Base-by-base conservation (phyloP, 257 asterid species). In the Linaria vulgaris region DNA sequence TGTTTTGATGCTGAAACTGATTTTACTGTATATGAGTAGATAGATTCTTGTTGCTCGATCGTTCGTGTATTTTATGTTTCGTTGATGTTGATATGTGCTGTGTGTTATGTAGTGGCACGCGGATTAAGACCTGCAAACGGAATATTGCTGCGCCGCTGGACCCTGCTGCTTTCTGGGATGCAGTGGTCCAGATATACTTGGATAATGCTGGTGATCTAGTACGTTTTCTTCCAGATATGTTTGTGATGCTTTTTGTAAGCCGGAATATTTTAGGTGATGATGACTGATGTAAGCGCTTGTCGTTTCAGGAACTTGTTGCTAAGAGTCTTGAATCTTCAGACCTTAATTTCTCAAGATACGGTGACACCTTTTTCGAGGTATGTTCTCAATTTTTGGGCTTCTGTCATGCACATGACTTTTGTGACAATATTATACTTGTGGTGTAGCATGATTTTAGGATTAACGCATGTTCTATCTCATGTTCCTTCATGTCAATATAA, bases 61-160 rank as follows among this genome's bases (percentile, higher is more conserved):
- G n/a, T n/a, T n/a, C n/a, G n/a, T n/a, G n/a, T n/a, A n/a, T n/a
- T n/a, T n/a, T n/a, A n/a, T n/a, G n/a, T n/a, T n/a, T n/a, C n/a
- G n/a, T n/a, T 66, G 41, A 10, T 48, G 19, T 63, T 54, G 64
- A 48, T 74, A 21, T 34, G 41, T 64, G 38, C 50, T 66, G 49
- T 61, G 51, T 65, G 19, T 51, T 19, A 55, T 48, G 9, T 85
- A 92, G 97, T 85, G 99, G 99, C 57, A 83, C 96, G 99, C 99
- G 99, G 99, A 92, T 92, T 82, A 89, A 92, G 99, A 89, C 99
- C 99, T 97, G 97, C 99, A 92, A 92, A 82, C 94, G 97, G 91
- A 92, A 92, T 76, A 92, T 92, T 59, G 87, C 99, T 21, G 99
- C 95, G 47, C 97, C 99, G 0, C 85, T 92, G 83, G 99, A 92